These are phyloP conservation scores for Dendrobium catenatum DNA, from an alignment of 106 monocot species.

Conservation along the genomic window DNA sequence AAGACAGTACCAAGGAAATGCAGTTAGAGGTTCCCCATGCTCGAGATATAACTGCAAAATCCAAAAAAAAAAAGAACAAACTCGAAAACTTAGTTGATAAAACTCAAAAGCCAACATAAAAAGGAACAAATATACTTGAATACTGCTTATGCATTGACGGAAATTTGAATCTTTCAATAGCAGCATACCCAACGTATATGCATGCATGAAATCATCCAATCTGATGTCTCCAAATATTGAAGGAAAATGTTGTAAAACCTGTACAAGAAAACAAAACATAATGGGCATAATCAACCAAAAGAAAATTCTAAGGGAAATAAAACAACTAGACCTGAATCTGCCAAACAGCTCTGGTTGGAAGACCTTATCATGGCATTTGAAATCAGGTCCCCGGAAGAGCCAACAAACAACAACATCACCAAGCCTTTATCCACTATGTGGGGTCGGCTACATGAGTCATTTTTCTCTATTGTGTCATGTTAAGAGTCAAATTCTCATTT, in stretches of 20 bases:
- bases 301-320: too few species aligned
- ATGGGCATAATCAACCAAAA: too few species aligned
- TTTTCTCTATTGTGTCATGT: too few species aligned
- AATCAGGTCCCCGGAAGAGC: too few species aligned
- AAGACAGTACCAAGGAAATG: slow-evolving; percentile 58
- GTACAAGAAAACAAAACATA: slow-evolving; percentile 9
- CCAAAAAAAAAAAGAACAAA: slow-evolving; percentile 4
- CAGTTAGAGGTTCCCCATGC: slow-evolving; percentile 75
- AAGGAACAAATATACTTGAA: not conserved
- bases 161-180: too few species aligned
- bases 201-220: slow-evolving; percentile 67
- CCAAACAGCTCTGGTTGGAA: too few species aligned
- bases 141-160: not conserved
- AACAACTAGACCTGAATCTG: too few species aligned
- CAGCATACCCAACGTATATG: slow-evolving; percentile 52
- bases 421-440: too few species aligned
- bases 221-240: slow-evolving; percentile 34
- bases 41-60: slow-evolving; percentile 73
- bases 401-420: too few species aligned
- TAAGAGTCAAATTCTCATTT: too few species aligned
- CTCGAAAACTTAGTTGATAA: not conserved
- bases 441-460: too few species aligned
- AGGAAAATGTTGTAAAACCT: slow-evolving; percentile 39
- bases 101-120: not conserved
- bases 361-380: too few species aligned